These are phyloP conservation scores for Talaromyces sp. DNA, from an alignment of 2,329 filamentous ascomycete genomes.

Conservation along the genomic window DNA sequence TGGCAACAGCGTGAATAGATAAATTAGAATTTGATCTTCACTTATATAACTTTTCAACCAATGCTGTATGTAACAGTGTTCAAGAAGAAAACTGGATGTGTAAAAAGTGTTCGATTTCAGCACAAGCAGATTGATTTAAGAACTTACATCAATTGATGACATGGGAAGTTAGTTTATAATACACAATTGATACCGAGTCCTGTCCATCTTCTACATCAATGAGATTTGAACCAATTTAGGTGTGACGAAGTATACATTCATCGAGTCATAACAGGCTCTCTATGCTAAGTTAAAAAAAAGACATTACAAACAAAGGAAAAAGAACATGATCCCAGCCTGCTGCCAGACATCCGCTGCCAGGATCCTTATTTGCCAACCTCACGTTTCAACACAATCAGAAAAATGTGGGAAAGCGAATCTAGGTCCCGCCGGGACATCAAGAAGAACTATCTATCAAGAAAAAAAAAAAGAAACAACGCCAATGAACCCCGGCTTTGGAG, in stretches of 20 bases:
- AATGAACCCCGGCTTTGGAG: background rate
- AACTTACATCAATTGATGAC: too few species aligned
- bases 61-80: too few species aligned
- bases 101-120: too few species aligned
- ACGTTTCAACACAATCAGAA: background rate
- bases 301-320: conserved; percentile 1
- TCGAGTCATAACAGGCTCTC: background rate
- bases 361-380: background rate
- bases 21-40: background rate
- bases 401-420: background rate
- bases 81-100: too few species aligned
- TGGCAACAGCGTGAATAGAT: background rate
- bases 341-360: background rate
- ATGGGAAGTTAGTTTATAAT: too few species aligned
- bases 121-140: too few species aligned
- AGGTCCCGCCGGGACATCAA: background rate
- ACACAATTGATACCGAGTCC: too few species aligned
- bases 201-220: too few species aligned
- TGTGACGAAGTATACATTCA: background rate
- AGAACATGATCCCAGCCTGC: background rate
- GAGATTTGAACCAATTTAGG: too few species aligned
- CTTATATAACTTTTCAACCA: too few species aligned
- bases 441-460: background rate
- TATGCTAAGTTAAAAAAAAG: background rate
- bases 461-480: background rate